Conservation (phyloP, 2,329 filamentous ascomycete species). For the Pezicula rhizophila region DNA sequence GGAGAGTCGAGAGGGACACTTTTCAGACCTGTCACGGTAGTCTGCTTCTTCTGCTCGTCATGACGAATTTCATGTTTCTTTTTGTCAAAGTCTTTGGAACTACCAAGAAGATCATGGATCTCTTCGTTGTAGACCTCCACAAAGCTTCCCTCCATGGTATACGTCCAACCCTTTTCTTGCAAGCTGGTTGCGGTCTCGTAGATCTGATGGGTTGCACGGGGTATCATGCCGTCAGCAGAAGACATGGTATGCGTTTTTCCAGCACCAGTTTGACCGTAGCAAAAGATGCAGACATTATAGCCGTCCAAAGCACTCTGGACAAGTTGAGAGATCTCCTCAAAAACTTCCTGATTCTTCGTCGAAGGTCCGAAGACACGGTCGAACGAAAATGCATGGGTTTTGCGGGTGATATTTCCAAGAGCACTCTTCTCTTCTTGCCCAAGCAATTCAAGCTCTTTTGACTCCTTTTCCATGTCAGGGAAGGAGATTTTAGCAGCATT, state of each 20-base stretch:
- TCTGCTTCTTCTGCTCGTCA: conserved; percentile 75
- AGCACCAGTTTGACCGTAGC: conserved; percentile 94
- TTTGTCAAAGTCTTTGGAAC: conserved; percentile 64
- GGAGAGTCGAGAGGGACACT: conserved; percentile 73
- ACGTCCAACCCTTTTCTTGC: conserved; percentile 87
- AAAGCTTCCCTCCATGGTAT: conserved; percentile 91
- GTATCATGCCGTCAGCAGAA: conserved; percentile 86
- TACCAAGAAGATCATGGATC: conserved; percentile 79
- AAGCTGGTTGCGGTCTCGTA: conserved; percentile 80
- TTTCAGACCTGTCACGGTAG: conserved; percentile 73
- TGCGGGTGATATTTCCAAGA: conserved; percentile 67
- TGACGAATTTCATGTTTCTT: conserved; percentile 88
- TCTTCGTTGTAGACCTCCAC: conserved; percentile 99
- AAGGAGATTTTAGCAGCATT: conserved; percentile 70
- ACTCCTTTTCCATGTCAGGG: conserved; percentile 73
- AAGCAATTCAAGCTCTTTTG: conserved; percentile 77
- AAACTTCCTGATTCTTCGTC: conserved; percentile 77
- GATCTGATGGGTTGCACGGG: conserved; percentile 85
- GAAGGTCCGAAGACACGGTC: conserved; percentile 83
- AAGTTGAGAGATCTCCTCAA: conserved; percentile 92
- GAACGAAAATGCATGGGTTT: conserved; percentile 82
- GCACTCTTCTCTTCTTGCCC: conserved; percentile 81
- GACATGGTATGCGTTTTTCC: conserved; percentile 98
- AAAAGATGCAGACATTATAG: conserved; percentile 98
- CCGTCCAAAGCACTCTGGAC: conserved; percentile 95